Conservation (phyloP, 2,329 filamentous ascomycete species). For the Hysterium pulicare region DNA sequence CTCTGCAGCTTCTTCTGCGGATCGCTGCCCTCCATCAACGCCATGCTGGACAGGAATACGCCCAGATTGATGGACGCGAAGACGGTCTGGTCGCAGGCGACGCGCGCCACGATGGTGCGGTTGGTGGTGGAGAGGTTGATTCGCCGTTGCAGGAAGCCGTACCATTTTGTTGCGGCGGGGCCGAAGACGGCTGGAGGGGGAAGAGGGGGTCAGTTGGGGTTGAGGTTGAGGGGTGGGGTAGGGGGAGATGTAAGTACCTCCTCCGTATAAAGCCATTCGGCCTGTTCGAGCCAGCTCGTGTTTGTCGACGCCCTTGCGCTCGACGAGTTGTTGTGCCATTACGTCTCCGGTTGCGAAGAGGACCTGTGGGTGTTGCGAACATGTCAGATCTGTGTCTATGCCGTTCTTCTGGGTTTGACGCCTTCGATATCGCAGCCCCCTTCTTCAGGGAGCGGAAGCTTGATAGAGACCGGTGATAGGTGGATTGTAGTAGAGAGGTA, state of each 20-base stretch:
- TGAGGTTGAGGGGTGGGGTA: conserved; percentile 4
- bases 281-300: conserved; percentile 69
- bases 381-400: background rate
- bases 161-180: conserved; percentile 84
- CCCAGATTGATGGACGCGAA: conserved; percentile 84
- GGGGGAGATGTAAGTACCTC: conserved; percentile 48
- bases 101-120: conserved; percentile 71
- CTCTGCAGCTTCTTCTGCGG: conserved; percentile 67
- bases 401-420: background rate
- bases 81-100: conserved; percentile 71
- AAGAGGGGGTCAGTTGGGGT: conserved; percentile 1
- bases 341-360: conserved; percentile 91
- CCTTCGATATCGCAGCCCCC: background rate
- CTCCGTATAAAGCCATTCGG: conserved; percentile 78
- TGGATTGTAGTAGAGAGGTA: background rate
- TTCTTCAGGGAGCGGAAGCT: background rate
- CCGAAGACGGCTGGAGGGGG: conserved; percentile 68
- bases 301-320: conserved; percentile 71
- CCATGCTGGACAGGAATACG: conserved; percentile 81
- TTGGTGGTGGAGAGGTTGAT: conserved; percentile 63
- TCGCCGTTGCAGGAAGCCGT: conserved; percentile 69
- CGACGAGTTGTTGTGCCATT: conserved; percentile 86
- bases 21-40: conserved; percentile 67
- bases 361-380: conserved; percentile 46
- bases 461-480: background rate